Percentiles rank a stretch among this genome's conserved stretches.
These are phyloP conservation scores for Ceratobasidium sp. DNA, from an alignment of 1,284 basidiomycete species.

Conservation along the genomic window DNA sequence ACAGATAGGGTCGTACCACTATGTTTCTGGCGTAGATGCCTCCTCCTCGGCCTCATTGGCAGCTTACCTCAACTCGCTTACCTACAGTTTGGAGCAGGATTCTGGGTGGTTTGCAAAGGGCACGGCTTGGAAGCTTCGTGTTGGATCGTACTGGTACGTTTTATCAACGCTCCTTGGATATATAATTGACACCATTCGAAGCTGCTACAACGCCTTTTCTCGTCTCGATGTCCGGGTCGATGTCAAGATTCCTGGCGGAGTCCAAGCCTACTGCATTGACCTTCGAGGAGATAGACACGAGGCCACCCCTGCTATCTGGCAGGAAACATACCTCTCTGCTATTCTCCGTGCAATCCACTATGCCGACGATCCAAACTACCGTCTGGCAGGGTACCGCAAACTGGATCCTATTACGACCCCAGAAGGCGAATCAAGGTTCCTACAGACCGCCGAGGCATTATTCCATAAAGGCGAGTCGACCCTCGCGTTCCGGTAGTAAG, in stretches of 20 bases:
- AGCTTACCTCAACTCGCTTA: slow-evolving; percentile 97
- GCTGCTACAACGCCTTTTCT: slow-evolving; percentile 98
- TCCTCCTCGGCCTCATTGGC: slow-evolving; percentile 97
- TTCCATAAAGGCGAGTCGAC: slow-evolving; percentile 79
- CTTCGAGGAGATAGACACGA: slow-evolving; percentile 95
- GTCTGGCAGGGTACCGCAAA: slow-evolving; percentile 92
- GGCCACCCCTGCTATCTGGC: slow-evolving; percentile 92
- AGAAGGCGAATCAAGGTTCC: slow-evolving; percentile 89
- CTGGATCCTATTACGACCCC: slow-evolving; percentile 91
- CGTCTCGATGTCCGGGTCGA: slow-evolving; percentile 96
- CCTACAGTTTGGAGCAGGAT: slow-evolving; percentile 91
- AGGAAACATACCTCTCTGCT: slow-evolving; percentile 95
- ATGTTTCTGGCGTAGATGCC: slow-evolving; percentile 95
- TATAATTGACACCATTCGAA: no score
- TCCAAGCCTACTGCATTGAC: slow-evolving; percentile 94
- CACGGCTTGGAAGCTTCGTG: slow-evolving; percentile 88
- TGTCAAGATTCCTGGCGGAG: slow-evolving; percentile 97
- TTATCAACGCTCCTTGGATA: no score
- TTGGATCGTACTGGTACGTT: slow-evolving; percentile 92
- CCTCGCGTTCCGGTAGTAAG: no score
- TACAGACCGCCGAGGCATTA: slow-evolving; percentile 88
- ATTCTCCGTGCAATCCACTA: slow-evolving; percentile 91
- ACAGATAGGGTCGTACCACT: slow-evolving; percentile 92
- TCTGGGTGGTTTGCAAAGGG: slow-evolving; percentile 92
- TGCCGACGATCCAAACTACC: slow-evolving; percentile 92